Conservation (phyloP, 31 red algal species). For the Porphyra umbilicalis region DNA sequence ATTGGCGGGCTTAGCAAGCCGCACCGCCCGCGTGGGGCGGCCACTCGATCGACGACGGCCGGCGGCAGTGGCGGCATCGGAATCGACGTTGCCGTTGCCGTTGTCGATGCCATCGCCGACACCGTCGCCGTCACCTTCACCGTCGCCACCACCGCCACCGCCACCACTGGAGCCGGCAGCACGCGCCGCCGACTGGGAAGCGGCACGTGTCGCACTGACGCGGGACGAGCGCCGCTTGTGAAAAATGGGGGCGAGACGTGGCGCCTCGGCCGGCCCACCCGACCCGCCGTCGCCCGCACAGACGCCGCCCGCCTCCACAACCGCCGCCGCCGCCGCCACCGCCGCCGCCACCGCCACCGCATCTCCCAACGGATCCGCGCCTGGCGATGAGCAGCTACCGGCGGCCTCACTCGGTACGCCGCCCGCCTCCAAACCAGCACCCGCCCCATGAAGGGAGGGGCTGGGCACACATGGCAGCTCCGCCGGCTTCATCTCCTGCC, state of each 20-base stretch:
- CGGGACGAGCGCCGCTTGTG: background rate
- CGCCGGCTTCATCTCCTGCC: background rate
- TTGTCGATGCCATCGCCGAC: too few relatives aligned
- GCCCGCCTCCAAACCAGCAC: too few relatives aligned
- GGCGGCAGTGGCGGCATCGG: too few relatives aligned
- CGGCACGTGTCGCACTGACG: background rate
- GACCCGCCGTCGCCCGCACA: background rate
- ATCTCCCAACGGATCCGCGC: background rate
- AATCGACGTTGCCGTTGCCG: too few relatives aligned
- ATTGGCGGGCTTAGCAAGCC: background rate
- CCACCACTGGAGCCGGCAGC: too few relatives aligned
- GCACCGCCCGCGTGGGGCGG: background rate
- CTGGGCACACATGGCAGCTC: background rate
- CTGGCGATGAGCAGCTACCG: too few relatives aligned
- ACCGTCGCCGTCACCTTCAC: background rate
- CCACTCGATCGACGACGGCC: background rate
- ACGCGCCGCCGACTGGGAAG: too few relatives aligned
- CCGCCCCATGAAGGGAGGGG: background rate
- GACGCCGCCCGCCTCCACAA: background rate
- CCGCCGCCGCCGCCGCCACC: background rate
- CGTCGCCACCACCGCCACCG: background rate
- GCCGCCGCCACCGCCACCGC: background rate
- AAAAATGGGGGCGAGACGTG: background rate
- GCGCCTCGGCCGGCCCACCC: background rate
- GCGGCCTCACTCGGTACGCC: too few relatives aligned